Evolutionary conservation across 2,329 filamentous ascomycete genomes (phyloP), one percentile per base, ranked within the genome.

Genomic region (Bipolaris oryzae): DNA sequence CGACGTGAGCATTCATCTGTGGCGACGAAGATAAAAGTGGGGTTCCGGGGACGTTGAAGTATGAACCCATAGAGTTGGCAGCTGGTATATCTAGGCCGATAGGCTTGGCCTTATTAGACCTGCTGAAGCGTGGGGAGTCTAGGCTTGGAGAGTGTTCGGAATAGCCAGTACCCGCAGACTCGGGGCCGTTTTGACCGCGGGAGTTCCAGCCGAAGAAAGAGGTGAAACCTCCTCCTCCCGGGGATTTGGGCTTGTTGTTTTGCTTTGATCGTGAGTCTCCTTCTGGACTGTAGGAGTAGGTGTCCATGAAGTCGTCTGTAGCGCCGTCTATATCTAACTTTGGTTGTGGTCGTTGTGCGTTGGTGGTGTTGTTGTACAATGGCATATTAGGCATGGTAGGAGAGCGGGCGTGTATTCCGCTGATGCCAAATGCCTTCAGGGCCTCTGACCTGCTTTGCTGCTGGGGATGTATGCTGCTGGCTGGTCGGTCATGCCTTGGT

Each of bases 121-220:
- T 67, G 50, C 61, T 66, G 49, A 70, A 71, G 46, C 74, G 67
- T n/a, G 86, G 85, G 35, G 85, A 87, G 11, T 82, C 83, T 54
- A 86, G 84, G 6, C 86, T 88, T 60, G 81, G 78, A 21, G 84
- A 84, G 37, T 79, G 80, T 47, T 86, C 85, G 10, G 86, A 88
- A 66, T 88, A 86, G 42, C 85, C 84, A 20, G 86, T 88, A 43
- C 83, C 84, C 15, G 85, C 84, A 9, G 84, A 86, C 51, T 86
- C 85, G 13, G 79, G 79, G 15, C 82, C 81, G 53, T 69, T 72
- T 55, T 84, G 82, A 3, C 82, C 82, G 44, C 81, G 78, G 25
- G 79, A 82, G 61, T 86, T 87, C 85, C 87, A 89, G 58, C 86
- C 85, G 66, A 90, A 90, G 74, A 89, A 87, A 13, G 84, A 86